phyloP scores from a whole-genome alignment of 306 rosid genomes.

The Lathyrus tuberosus region DNA sequence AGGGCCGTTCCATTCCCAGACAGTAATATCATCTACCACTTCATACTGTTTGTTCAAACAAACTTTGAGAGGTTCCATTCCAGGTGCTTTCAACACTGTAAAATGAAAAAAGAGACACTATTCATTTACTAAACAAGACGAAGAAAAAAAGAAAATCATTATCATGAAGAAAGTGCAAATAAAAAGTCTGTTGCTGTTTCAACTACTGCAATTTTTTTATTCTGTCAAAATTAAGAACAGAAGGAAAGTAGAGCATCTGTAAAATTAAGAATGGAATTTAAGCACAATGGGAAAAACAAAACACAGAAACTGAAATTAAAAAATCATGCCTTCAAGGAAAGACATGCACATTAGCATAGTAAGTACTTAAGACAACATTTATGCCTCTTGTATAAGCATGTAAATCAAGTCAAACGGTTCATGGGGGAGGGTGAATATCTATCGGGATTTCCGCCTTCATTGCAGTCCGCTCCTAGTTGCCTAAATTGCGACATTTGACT shows the following conservation, averaged over 20 bases:
- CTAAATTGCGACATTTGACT: too few relatives aligned
- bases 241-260: too few relatives aligned
- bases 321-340: too few relatives aligned
- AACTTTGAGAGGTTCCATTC: slow-evolving; percentile 80
- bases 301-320: too few relatives aligned
- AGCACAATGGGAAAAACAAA: too few relatives aligned
- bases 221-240: too few relatives aligned
- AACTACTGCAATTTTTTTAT: not conserved
- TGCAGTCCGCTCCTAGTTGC: too few relatives aligned
- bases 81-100: slow-evolving; percentile 86
- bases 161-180: slow-evolving; percentile 11
- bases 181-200: slow-evolving; percentile 21
- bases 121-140: slow-evolving; percentile 21
- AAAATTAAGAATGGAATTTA: too few relatives aligned
- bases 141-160: not conserved
- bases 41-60: slow-evolving; percentile 51
- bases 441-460: too few relatives aligned
- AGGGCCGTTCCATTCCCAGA: slow-evolving; percentile 96
- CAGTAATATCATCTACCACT: slow-evolving; percentile 62
- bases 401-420: too few relatives aligned
- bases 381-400: not conserved
- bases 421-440: too few relatives aligned
- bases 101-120: slow-evolving; percentile 29
- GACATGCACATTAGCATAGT: not conserved
- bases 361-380: not conserved